Base-by-base conservation (phyloP, 2,329 filamentous ascomycete genomes). In the Annulohypoxylon truncatum region DNA sequence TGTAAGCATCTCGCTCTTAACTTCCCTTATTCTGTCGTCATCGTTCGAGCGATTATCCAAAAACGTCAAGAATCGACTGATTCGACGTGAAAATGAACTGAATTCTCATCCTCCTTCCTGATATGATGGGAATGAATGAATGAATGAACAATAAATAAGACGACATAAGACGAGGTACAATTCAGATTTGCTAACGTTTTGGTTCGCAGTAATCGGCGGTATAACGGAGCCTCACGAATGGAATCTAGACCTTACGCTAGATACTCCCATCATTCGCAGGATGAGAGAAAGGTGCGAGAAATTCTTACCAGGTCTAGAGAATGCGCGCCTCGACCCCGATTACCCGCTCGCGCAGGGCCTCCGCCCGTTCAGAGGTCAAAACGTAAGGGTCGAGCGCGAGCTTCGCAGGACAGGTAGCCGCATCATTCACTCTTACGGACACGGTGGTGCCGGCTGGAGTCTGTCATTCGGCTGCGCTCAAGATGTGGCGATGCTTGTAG, bases 371-470 rank as follows among this genome's bases (percentile, higher is more conserved):
- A 68, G 81, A 26, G 68, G 70, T 10, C 71, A 67, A 9, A 81
- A 82, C 47, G 79, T 83, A 3, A 76, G 80, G 7, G 79, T 83
- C 6, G 81, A 83, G 70, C 75, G 79, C 0, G 81, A 83, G 64
- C 71, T 79, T 12, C 75, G 77, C 35, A 59, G 71, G 54, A 61
- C 71, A 13, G 68, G 70, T 8, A 79, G 77, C 66, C 75, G 76
- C n/a, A 79, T 82, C 46, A 76, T 83, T 2, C 81, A 83, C 57
- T 78, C 76, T 1, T 83, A 83, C 64, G 81, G 82, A 1, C 81
- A 83, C 51, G 81, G 81, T 4, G 81, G 80, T 3, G 77, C 80
- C 2, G 82, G 81, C 3, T 83, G 81, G 81, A 79, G 73, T 48
- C 60, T 82, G 59, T 77, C 76, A 0, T 81, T 81, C 64, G 80